Evolutionary conservation across 2,329 filamentous ascomycete genomes (phyloP).

Genomic region (Colletotrichum sp.): DNA sequence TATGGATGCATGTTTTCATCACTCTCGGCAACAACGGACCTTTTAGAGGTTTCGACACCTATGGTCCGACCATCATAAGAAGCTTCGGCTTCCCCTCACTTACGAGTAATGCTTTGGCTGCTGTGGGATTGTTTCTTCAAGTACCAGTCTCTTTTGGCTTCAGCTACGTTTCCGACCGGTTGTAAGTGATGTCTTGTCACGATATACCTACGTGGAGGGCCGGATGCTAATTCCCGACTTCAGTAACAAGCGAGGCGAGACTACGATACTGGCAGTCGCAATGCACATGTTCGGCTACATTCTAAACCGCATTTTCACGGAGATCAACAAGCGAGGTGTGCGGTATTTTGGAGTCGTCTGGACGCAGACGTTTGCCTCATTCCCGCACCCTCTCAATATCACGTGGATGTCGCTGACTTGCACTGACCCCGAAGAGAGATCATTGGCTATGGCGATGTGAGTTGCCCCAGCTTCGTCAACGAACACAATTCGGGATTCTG

Average conservation of each 20-base stretch:
- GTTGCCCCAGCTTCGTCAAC: neutral
- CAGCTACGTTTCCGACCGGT: conserved; percentile 58
- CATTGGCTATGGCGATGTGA: conserved; percentile 64
- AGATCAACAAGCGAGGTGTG: conserved; percentile 43
- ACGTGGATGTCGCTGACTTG: conserved; percentile 64
- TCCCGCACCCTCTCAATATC: conserved; percentile 63
- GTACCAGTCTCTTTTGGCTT: conserved; percentile 57
- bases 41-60: conserved; percentile 53
- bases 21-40: conserved; percentile 54
- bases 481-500: neutral
- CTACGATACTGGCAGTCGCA: conserved; percentile 53
- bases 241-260: conserved; percentile 54
- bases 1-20: conserved; percentile 58
- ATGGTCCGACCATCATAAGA: conserved; percentile 58
- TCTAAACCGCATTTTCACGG: conserved; percentile 58
- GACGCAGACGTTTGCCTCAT: conserved; percentile 60
- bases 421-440: conserved; percentile 60
- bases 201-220: too few species aligned
- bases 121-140: conserved; percentile 58
- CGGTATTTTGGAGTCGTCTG: conserved; percentile 61
- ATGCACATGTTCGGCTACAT: conserved; percentile 56
- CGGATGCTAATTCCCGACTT: neutral
- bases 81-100: conserved; percentile 56
- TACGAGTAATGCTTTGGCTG: conserved; percentile 56
- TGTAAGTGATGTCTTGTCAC: conserved; percentile 36